Base-by-base conservation (phyloP, 2,329 filamentous ascomycete genomes). In the Geosmithia morbida region DNA sequence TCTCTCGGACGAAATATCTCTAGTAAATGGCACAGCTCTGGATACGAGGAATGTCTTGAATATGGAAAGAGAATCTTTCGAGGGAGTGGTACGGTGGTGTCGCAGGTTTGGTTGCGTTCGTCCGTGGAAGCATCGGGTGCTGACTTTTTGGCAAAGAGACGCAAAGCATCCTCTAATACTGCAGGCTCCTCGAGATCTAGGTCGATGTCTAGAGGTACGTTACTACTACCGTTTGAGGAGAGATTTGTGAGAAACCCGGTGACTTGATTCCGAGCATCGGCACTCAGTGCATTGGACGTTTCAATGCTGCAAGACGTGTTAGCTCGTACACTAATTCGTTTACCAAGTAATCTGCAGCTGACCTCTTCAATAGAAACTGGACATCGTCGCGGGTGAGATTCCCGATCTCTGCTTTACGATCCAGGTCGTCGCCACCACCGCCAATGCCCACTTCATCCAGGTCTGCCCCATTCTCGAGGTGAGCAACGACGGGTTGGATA, bases 41-140 rank as follows among this genome's bases (percentile, higher is more conserved):
- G 67, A 50, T 92, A 90, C 0, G 87, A 94, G 0, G 90, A 94
- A 61, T 97, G 90, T 1, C 90, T 77, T 0, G 90, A 90, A 57
- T 89, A 96, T 0, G 89, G 86, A 53, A 95, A 96, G 0, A 59
- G 65, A 2, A 81, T 75, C 0, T 57, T 56, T 13, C 55, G 64
- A 0, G 71, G 64, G 2, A 75, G 56, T 10, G 43, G n/a, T 0
- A 2, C 52, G 43, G 30, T 1, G 40, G 39, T 16, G 18, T 43
- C 46, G 17, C 8, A 13, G 16, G 22, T 18, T 39, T 37, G 46
- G 22, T 22, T 17, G 14, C 14, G 19, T 7, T 30, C 37, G 14
- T 11, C 13, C 19, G 19, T 16, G 29, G 30, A 17, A 8, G 30
- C 26, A 30, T 43, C 18, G 41, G 41, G n/a, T 16, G 8, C 7